Evolutionary conservation across 257 asterid genomes (phyloP).

Genomic region (Oldenlandia corymbosa): DNA sequence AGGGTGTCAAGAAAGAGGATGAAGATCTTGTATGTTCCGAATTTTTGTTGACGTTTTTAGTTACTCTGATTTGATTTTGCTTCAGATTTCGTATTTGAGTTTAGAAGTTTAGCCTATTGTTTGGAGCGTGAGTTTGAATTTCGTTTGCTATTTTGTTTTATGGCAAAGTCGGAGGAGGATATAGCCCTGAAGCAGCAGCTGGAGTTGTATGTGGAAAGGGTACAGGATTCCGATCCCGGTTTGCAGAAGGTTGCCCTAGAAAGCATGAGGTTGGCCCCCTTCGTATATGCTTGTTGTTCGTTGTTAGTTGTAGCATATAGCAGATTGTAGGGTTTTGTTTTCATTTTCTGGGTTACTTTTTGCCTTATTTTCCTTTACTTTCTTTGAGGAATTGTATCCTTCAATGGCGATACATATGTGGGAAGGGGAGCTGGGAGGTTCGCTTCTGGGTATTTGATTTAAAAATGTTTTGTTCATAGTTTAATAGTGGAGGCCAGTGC

Average conservation of each 20-base stretch:
- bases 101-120: no score
- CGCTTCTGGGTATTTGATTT: no score
- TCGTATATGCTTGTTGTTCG: background rate
- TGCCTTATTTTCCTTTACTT: background rate
- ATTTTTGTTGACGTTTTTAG: background rate
- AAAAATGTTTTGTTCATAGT: background rate
- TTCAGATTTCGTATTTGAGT: no score
- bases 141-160: slow-evolving; percentile 5
- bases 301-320: background rate
- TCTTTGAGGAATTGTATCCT: background rate
- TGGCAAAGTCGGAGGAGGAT: slow-evolving; percentile 81
- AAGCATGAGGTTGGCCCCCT: slow-evolving; percentile 63
- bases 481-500: background rate
- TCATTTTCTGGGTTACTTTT: background rate
- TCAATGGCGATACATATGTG: background rate
- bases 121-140: no score
- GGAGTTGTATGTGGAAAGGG: slow-evolving; percentile 92
- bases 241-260: slow-evolving; percentile 84
- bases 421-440: background rate
- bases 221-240: slow-evolving; percentile 76
- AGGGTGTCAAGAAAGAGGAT: slow-evolving; percentile 90
- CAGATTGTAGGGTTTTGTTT: no score
- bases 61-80: background rate
- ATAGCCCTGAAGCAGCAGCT: slow-evolving; percentile 84
- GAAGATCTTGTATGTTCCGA: slow-evolving; percentile 78